A percentile compares a stretch with the other conserved stretches of the same genome.
phyloP scores from a whole-genome alignment of 345 rosid genomes.

The Bretschneidera sinensis region DNA sequence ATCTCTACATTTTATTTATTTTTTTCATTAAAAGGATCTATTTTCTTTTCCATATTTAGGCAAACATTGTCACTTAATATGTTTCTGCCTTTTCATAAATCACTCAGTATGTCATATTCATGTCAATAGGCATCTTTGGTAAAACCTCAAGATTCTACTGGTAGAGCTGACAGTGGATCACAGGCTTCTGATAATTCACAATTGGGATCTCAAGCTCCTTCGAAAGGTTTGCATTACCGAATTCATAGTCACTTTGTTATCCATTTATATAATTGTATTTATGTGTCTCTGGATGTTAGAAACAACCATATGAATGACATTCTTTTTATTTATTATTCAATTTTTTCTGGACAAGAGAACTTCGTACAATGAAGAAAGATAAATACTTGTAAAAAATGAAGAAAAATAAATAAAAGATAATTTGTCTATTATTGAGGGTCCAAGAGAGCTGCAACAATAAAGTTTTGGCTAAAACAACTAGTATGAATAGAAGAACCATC shows the following conservation, averaged over 20 bases:
- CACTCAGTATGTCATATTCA: no score
- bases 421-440: no score
- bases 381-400: no score
- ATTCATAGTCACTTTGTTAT: background rate
- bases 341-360: no score
- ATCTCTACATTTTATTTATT: background rate
- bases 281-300: background rate
- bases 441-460: no score
- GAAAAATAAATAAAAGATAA: no score
- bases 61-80: background rate
- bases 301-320: background rate
- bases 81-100: no score
- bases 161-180: constrained; percentile 43
- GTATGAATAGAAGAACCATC: no score
- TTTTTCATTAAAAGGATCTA: background rate
- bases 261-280: no score
- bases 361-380: background rate
- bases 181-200: constrained; percentile 42
- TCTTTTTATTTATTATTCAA: no score
- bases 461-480: no score
- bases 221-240: constrained; percentile 46
- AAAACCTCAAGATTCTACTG: constrained; percentile 49
- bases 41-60: background rate
- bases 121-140: constrained; percentile 53
- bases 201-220: constrained; percentile 49